These are phyloP conservation scores for Globisporangium spiculum DNA, from an alignment of 352 stramenopile genomes.

Conservation along the genomic window DNA sequence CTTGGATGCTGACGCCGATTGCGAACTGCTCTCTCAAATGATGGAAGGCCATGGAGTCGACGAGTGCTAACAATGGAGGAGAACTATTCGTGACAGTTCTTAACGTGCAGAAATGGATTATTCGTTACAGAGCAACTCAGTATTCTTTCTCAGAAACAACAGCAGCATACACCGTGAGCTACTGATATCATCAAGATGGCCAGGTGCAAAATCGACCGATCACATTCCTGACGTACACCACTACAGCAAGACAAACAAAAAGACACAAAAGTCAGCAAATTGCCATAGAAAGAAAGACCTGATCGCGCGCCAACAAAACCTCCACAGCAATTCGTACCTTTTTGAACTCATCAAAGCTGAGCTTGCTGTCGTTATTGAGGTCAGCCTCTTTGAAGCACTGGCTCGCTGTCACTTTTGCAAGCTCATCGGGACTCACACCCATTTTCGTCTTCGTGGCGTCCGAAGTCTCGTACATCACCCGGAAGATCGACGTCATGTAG, in stretches of 20 bases:
- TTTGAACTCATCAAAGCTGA: conserved; percentile 90
- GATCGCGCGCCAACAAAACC: neutral
- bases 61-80: neutral
- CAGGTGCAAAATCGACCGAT: neutral
- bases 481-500: conserved; percentile 89
- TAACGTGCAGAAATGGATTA: conserved; percentile 18
- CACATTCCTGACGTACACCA: conserved; percentile 23
- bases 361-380: conserved; percentile 78
- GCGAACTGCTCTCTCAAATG: conserved; percentile 13
- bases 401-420: conserved; percentile 72
- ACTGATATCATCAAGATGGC: conserved; percentile 3
- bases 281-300: neutral
- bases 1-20: conserved; percentile 10
- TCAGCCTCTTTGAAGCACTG: conserved; percentile 87
- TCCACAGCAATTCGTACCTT: conserved; percentile 40
- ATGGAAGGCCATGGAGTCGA: conserved; percentile 15
- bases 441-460: conserved; percentile 74
- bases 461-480: conserved; percentile 88
- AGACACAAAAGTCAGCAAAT: conserved; percentile 5
- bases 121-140: conserved; percentile 21
- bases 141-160: conserved; percentile 3
- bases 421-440: conserved; percentile 67
- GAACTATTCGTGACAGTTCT: conserved; percentile 1
- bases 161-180: conserved; percentile 7
- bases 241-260: conserved; percentile 8